Conservation (phyloP, 2,329 filamentous ascomycete species). For the Scedosporium aurantiacum region DNA sequence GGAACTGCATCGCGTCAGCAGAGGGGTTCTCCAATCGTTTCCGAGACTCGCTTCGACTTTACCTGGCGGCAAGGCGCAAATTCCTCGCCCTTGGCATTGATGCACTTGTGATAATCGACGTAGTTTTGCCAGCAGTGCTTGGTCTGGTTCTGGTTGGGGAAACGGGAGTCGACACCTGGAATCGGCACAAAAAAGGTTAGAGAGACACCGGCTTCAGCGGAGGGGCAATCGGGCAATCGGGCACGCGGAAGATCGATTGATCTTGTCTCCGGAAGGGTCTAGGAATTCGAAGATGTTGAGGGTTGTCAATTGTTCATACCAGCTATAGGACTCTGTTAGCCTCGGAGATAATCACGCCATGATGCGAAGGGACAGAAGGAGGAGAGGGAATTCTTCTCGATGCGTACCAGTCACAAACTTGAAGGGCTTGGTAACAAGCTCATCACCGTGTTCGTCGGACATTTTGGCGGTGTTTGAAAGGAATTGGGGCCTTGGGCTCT, state of each 20-base stretch:
- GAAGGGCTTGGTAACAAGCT: conserved; percentile 93
- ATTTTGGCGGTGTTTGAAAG: conserved; percentile 49
- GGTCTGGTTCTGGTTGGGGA: conserved; percentile 96
- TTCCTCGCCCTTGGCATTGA: conserved; percentile 95
- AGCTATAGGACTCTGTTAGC: conserved; percentile 32
- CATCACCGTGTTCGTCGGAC: conserved; percentile 72
- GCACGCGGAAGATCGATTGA: background rate
- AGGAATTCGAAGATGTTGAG: background rate
- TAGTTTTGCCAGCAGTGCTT: conserved; percentile 99
- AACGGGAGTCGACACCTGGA: conserved; percentile 93
- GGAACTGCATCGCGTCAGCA: conserved; percentile 55
- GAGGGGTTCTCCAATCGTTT: background rate
- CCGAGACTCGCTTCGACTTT: conserved; percentile 18
- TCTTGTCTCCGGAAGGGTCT: background rate
- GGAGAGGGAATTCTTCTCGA: conserved; percentile 24
- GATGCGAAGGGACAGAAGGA: background rate
- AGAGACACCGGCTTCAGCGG: background rate
- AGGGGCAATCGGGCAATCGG: background rate
- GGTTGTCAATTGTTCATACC: conserved; percentile 23
- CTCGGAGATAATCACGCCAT: conserved; percentile 26
- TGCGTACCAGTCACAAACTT: conserved; percentile 97
- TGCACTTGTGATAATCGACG: conserved; percentile 99
- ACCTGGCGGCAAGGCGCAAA: conserved; percentile 96
- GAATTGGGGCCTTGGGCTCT: background rate
- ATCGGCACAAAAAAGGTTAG: conserved; percentile 2